phyloP scores from a whole-genome alignment of 164 flowering plant genomes.

The Berberis thunbergii region DNA sequence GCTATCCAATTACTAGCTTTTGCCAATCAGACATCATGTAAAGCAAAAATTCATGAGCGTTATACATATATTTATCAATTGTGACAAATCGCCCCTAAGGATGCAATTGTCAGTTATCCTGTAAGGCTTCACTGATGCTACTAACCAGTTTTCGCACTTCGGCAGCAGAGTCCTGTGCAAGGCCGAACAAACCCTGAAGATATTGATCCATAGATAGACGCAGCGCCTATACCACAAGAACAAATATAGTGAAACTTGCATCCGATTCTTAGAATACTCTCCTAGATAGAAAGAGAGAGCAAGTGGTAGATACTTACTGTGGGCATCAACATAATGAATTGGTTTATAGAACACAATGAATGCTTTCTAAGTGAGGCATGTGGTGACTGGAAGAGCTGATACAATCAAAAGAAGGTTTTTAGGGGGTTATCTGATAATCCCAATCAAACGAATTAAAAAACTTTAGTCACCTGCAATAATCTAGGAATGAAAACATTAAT shows the following conservation, averaged over 20 bases:
- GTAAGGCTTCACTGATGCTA: not conserved
- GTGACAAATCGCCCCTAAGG: too few relatives aligned
- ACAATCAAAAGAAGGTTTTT: not conserved
- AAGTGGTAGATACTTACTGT: conserved; percentile 39
- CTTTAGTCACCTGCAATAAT: conserved; percentile 53
- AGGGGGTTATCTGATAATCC: not conserved
- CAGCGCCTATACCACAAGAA: conserved; percentile 49
- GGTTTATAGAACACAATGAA: conserved; percentile 80
- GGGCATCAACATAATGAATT: conserved; percentile 94
- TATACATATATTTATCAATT: too few relatives aligned
- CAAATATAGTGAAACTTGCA: not conserved
- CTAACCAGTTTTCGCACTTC: conserved; percentile 96
- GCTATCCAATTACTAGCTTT: too few relatives aligned
- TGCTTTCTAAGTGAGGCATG: conserved; percentile 81
- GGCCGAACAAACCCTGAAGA: conserved; percentile 89
- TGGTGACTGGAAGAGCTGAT: conserved; percentile 91
- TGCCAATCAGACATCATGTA: too few relatives aligned
- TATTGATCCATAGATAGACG: conserved; percentile 80
- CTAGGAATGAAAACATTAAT: conserved; percentile 79
- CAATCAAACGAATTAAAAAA: conserved; percentile 6
- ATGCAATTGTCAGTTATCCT: not conserved
- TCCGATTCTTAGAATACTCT: not conserved
- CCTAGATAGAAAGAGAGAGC: not conserved
- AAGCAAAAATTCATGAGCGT: too few relatives aligned
- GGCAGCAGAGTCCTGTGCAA: conserved; percentile 68